phyloP scores from a whole-genome alignment of 2,329 filamentous ascomycete genomes.

The Zarea fungicola region DNA sequence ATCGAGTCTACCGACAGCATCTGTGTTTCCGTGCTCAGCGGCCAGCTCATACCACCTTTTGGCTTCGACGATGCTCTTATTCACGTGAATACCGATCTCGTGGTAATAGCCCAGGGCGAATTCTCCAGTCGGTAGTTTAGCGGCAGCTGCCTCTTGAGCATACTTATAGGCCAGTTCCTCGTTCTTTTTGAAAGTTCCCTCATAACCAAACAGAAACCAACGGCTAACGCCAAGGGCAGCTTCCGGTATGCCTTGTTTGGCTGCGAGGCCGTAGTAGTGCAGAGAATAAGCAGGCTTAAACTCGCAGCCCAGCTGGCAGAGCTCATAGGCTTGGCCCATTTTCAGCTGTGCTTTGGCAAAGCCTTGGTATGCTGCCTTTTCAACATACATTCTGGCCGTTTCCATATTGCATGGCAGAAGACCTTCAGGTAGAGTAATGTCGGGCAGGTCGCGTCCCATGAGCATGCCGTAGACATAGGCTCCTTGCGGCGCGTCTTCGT shows the following conservation, averaged over 20 bases:
- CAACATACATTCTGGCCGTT: conserved; percentile 78
- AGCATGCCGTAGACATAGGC: conserved; percentile 96
- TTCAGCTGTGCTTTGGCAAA: conserved; percentile 96
- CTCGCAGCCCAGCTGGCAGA: conserved; percentile 88
- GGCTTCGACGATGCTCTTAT: conserved; percentile 77
- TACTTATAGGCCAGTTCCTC: conserved; percentile 90
- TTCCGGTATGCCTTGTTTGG: conserved; percentile 86
- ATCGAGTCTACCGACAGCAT: conserved; percentile 76
- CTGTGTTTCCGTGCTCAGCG: conserved; percentile 84
- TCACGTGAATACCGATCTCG: conserved; percentile 89
- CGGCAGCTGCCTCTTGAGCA: conserved; percentile 76
- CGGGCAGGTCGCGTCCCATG: conserved; percentile 82
- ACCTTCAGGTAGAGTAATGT: conserved; percentile 70
- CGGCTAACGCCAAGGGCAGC: conserved; percentile 95
- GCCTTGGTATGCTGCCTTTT: conserved; percentile 92
- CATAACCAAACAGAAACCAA: conserved; percentile 96
- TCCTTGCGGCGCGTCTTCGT: conserved; percentile 94
- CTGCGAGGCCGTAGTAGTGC: conserved; percentile 92
- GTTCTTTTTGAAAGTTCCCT: conserved; percentile 89
- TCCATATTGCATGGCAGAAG: conserved; percentile 67
- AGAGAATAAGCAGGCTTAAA: conserved; percentile 90
- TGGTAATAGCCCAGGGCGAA: conserved; percentile 97
- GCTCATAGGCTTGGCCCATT: conserved; percentile 93
- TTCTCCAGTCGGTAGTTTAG: conserved; percentile 81
- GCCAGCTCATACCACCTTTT: conserved; percentile 87